Conservation (phyloP, 2,329 filamentous ascomycete genomes). For the Sordariomycetes sp. region DNA sequence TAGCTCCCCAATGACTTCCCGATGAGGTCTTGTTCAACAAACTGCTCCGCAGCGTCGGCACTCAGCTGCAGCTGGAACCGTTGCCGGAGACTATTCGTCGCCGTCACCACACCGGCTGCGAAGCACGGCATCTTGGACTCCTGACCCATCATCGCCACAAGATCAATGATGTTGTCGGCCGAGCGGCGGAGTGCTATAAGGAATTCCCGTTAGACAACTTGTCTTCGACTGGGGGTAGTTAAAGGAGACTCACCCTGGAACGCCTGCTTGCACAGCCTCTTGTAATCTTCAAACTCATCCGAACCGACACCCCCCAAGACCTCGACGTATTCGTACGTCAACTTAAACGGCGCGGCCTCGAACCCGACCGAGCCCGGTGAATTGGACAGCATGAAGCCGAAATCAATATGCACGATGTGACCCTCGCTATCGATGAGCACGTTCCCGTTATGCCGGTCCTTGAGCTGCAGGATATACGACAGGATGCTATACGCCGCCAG, state of each 20-base stretch:
- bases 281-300: conserved; percentile 61
- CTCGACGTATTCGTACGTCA: conserved; percentile 77
- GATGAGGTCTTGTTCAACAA: conserved; percentile 68
- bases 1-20: conserved; percentile 76
- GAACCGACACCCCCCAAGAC: conserved; percentile 63
- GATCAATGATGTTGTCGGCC: conserved; percentile 67
- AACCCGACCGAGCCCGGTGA: conserved; percentile 75
- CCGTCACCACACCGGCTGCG: conserved; percentile 57
- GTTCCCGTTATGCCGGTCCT: conserved; percentile 79
- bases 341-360: conserved; percentile 76
- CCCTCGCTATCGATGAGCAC: conserved; percentile 76
- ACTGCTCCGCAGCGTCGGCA: conserved; percentile 67
- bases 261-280: conserved; percentile 66
- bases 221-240: not conserved
- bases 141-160: conserved; percentile 74
- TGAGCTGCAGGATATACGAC: conserved; percentile 71
- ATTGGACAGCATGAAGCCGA: conserved; percentile 83
- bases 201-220: not conserved
- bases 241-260: conserved; percentile 51
- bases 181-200: conserved; percentile 56
- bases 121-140: conserved; percentile 81
- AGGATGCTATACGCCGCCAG: conserved; percentile 78
- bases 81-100: conserved; percentile 55
- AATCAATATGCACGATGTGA: conserved; percentile 81
- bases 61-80: conserved; percentile 74